Evolutionary conservation across 2,329 filamentous ascomycete genomes (phyloP).

Genomic region (Colletotrichum sp.): DNA sequence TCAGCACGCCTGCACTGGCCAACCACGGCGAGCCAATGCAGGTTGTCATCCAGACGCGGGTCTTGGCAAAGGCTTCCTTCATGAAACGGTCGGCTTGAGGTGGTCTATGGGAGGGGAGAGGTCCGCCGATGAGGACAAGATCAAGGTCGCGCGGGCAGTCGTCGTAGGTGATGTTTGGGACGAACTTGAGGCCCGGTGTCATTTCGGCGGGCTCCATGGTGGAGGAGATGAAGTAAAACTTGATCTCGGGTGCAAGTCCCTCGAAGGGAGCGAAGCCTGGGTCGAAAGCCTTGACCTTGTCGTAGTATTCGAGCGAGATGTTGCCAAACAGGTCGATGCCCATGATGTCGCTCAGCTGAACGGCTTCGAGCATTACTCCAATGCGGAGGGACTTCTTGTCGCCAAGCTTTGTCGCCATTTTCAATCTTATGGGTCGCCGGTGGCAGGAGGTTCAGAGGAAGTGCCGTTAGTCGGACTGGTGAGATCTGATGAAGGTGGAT

Average conservation of each 20-base stretch:
- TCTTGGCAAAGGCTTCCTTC: conserved; percentile 36
- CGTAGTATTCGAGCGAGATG: conserved; percentile 29
- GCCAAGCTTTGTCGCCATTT: background rate
- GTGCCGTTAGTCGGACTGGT: background rate
- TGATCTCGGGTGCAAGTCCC: conserved; percentile 30
- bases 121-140: conserved; percentile 41
- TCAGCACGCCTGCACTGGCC: conserved; percentile 36
- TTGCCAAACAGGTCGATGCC: conserved; percentile 43
- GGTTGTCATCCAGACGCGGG: conserved; percentile 38
- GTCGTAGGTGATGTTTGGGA: conserved; percentile 42
- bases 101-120: conserved; percentile 31
- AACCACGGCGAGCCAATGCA: conserved; percentile 43
- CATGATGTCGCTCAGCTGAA: conserved; percentile 42
- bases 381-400: conserved; percentile 33
- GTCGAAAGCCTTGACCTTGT: conserved; percentile 23
- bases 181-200: conserved; percentile 33
- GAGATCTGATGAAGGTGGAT: background rate
- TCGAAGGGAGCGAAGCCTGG: conserved; percentile 23
- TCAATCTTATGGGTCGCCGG: background rate
- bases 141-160: conserved; percentile 43
- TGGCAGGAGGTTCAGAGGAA: background rate
- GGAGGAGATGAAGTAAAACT: conserved; percentile 41
- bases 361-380: conserved; percentile 40
- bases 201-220: conserved; percentile 32
- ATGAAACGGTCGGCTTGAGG: conserved; percentile 37